Conservation (phyloP, 148 eudicot species). For the Agrostemma githago region DNA sequence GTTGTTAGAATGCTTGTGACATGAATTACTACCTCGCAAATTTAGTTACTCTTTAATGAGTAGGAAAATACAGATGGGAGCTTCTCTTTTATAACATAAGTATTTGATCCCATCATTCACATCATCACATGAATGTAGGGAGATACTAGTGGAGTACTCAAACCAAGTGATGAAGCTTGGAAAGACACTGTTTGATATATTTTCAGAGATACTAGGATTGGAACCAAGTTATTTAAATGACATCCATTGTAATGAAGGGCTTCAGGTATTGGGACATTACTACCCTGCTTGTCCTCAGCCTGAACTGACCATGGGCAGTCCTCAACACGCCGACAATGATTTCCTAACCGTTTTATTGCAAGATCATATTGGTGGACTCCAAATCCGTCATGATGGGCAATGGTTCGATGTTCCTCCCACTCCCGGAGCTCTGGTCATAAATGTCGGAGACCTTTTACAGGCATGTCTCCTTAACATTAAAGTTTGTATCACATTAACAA, state of each 20-base stretch:
- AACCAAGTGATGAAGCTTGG: conserved; percentile 27
- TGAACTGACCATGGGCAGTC: conserved; percentile 39
- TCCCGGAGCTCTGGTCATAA: conserved; percentile 42
- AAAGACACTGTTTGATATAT: conserved; percentile 13
- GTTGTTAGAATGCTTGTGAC: no score
- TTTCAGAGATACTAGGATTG: conserved; percentile 38
- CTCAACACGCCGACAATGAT: conserved; percentile 36
- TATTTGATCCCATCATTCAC: background rate
- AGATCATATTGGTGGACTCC: conserved; percentile 47
- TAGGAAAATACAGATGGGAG: no score
- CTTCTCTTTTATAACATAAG: no score
- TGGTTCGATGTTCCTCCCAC: conserved; percentile 47
- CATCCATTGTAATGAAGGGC: conserved; percentile 31
- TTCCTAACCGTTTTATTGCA: conserved; percentile 42
- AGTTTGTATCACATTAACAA: no score
- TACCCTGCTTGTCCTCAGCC: conserved; percentile 62
- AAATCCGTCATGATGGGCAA: conserved; percentile 34
- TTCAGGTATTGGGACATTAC: conserved; percentile 29
- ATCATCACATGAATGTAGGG: conserved; percentile 19
- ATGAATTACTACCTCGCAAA: no score
- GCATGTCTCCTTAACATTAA: conserved; percentile 15
- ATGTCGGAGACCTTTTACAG: conserved; percentile 61
- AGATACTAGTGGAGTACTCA: conserved; percentile 27
- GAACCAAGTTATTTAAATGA: conserved; percentile 25
- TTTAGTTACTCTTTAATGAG: no score